Conservation (phyloP, 78 protist genomes). For the Dictyostelium citrinum region DNA sequence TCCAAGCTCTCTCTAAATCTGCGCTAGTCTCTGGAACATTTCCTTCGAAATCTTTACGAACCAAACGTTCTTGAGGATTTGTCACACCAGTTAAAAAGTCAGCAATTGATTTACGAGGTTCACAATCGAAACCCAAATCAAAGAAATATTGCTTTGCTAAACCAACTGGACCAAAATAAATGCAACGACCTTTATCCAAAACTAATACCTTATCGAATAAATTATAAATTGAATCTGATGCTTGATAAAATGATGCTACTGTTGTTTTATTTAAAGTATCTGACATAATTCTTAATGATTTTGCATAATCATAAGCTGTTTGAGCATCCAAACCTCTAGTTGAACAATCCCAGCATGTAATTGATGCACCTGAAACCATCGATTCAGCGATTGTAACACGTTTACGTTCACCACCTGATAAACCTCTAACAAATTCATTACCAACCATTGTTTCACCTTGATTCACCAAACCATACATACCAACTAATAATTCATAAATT, state of each 20-base stretch:
- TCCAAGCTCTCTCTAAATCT: conserved; percentile 59
- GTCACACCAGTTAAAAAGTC: conserved; percentile 74
- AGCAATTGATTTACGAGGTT: conserved; percentile 66
- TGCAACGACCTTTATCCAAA: conserved; percentile 47
- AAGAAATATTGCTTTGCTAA: conserved; percentile 62
- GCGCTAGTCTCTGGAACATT: conserved; percentile 32
- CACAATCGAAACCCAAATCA: conserved; percentile 67
- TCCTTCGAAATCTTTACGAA: conserved; percentile 35
- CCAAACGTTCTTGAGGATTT: conserved; percentile 55
- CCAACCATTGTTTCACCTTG: conserved; percentile 74
- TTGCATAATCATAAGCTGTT: conserved; percentile 67
- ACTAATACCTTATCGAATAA: conserved; percentile 55
- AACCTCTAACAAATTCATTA: conserved; percentile 64
- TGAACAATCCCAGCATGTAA: conserved; percentile 64
- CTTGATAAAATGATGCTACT: conserved; percentile 61
- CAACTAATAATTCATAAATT: conserved; percentile 31
- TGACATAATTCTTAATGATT: conserved; percentile 63
- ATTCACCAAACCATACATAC: conserved; percentile 65
- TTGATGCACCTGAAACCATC: conserved; percentile 68
- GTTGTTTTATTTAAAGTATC: conserved; percentile 72
- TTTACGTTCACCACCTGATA: conserved; percentile 79
- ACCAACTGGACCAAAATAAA: conserved; percentile 59
- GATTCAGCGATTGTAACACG: conserved; percentile 70
- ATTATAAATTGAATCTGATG: conserved; percentile 58
- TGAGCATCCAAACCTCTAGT: conserved; percentile 74